A percentile compares a stretch with the other conserved stretches of the same genome.
These are phyloP conservation scores for Mortierella hygrophila DNA, from an alignment of 192 early-diverging fungal species.

Conservation along the genomic window DNA sequence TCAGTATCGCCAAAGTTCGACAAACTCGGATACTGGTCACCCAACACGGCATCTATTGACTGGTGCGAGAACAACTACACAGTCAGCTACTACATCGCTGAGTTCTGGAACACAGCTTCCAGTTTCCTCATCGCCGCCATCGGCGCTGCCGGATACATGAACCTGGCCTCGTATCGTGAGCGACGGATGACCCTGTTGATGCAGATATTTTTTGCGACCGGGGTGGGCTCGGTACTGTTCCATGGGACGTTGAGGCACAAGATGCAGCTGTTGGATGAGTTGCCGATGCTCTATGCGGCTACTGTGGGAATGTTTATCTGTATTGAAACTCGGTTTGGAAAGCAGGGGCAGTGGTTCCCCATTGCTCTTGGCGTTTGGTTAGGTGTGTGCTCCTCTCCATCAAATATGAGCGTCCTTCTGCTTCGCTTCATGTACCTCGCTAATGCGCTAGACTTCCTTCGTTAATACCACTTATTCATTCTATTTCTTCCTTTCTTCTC, in stretches of 20 bases:
- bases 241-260: constrained; percentile 78
- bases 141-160: constrained; percentile 63
- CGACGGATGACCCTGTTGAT: constrained; percentile 61
- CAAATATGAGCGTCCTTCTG: background rate
- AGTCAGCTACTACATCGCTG: constrained; percentile 62
- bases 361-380: constrained; percentile 62
- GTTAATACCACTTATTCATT: background rate
- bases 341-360: constrained; percentile 59
- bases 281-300: constrained; percentile 53
- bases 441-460: background rate
- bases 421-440: background rate
- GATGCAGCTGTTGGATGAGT: constrained; percentile 67
- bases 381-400: background rate
- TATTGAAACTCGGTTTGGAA: constrained; percentile 54
- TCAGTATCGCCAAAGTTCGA: constrained; percentile 9
- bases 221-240: constrained; percentile 79
- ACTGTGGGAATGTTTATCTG: constrained; percentile 47
- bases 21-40: constrained; percentile 42
- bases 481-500: no score
- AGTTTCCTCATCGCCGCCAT: constrained; percentile 68
- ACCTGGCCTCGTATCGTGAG: constrained; percentile 48
- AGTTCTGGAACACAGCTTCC: constrained; percentile 71
- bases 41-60: constrained; percentile 46
- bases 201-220: constrained; percentile 62
- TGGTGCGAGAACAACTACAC: constrained; percentile 63